A percentile compares a stretch with the other conserved stretches of the same genome.
These are phyloP conservation scores for Monosporascus sp. DNA, from an alignment of 2,329 filamentous ascomycete genomes.

Conservation along the genomic window DNA sequence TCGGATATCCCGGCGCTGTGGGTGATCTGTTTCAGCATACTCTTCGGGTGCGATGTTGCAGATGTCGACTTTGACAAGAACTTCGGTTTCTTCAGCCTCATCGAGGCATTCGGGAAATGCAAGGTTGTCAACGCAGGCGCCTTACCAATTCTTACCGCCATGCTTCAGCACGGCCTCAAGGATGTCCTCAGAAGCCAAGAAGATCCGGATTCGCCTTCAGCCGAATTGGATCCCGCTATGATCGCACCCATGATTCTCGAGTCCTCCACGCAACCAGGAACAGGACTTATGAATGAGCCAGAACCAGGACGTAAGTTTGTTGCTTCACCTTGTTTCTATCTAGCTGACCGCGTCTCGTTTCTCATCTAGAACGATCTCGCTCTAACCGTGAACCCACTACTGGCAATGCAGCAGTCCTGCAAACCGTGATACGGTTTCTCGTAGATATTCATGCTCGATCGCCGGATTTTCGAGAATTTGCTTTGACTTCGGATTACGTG, in stretches of 20 bases:
- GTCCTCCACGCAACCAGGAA: slow-evolving; percentile 35
- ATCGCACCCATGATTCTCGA: slow-evolving; percentile 19
- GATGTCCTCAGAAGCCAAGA: slow-evolving; percentile 59
- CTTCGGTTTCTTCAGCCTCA: slow-evolving; percentile 69
- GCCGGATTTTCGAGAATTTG: slow-evolving; percentile 74
- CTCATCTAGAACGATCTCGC: slow-evolving; percentile 31
- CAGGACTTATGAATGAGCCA: slow-evolving; percentile 59
- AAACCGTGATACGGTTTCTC: slow-evolving; percentile 74
- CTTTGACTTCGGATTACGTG: slow-evolving; percentile 72
- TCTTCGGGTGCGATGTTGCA: slow-evolving; percentile 80
- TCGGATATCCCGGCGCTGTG: slow-evolving; percentile 84
- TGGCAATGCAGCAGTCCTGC: slow-evolving; percentile 61
- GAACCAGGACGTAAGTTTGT: slow-evolving; percentile 45
- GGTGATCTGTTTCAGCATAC: slow-evolving; percentile 80
- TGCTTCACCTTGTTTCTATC: not conserved
- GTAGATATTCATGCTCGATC: slow-evolving; percentile 74
- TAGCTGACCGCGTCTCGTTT: slow-evolving; percentile 8
- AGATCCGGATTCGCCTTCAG: slow-evolving; percentile 50
- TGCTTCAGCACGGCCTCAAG: slow-evolving; percentile 82
- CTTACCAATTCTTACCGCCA: slow-evolving; percentile 72
- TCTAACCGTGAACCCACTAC: slow-evolving; percentile 44
- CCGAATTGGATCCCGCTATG: slow-evolving; percentile 15
- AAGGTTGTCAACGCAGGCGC: slow-evolving; percentile 72
- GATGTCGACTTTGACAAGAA: slow-evolving; percentile 66
- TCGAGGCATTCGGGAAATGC: slow-evolving; percentile 66